These are phyloP conservation scores for Microbotryum violaceum DNA, from an alignment of 1,284 basidiomycete species.

Conservation along the genomic window DNA sequence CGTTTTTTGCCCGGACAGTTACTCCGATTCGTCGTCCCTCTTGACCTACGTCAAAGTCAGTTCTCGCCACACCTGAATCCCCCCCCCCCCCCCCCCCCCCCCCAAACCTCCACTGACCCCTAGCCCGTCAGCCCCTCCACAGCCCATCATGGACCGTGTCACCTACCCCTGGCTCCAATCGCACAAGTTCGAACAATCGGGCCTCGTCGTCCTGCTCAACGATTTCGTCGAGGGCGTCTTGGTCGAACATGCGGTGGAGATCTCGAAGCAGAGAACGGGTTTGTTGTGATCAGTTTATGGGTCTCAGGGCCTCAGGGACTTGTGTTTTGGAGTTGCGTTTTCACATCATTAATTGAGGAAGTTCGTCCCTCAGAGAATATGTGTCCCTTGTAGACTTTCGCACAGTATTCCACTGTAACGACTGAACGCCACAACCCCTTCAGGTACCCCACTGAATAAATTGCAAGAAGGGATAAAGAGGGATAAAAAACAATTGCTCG, in stretches of 20 bases:
- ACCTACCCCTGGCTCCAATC: slow-evolving; percentile 19
- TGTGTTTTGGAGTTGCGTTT: no score
- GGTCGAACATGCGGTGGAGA: slow-evolving; percentile 20
- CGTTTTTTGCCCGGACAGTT: not conserved
- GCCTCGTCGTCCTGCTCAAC: slow-evolving; percentile 15
- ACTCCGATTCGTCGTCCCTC: slow-evolving; percentile 19
- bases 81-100: no score
- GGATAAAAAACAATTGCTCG: no score
- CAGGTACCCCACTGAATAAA: no score
- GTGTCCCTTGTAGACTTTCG: no score
- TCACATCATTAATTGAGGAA: no score
- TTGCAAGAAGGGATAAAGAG: no score
- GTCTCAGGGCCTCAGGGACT: no score
- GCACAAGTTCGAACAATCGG: slow-evolving; percentile 10
- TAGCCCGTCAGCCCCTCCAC: not conserved
- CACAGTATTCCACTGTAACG: no score
- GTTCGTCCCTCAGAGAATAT: no score
- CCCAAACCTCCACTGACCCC: not conserved
- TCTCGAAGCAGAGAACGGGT: slow-evolving; percentile 10
- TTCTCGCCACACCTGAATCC: not conserved
- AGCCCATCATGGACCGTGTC: slow-evolving; percentile 9
- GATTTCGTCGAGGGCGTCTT: slow-evolving; percentile 22
- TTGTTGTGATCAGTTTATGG: not conserved
- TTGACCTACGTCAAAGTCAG: slow-evolving; percentile 15
- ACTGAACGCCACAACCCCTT: no score